Evolutionary conservation across 129 eudicot genomes (phyloP), one percentile per base, ranked within the genome.

Genomic region (Helichrysum umbraculigerum): DNA sequence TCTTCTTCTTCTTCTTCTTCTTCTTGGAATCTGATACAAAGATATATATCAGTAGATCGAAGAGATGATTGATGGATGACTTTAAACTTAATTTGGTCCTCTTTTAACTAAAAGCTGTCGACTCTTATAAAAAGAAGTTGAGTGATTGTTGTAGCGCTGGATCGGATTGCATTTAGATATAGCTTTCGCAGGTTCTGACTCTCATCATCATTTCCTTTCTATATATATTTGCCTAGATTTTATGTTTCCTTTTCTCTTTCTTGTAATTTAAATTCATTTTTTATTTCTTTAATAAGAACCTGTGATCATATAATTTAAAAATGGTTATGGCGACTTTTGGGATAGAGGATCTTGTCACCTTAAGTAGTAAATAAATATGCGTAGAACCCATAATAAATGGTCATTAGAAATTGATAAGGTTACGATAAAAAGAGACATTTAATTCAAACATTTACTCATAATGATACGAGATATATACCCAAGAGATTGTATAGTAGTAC

Each of bases 111-210:
- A 85, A 85, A 87, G 92, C 92, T 89, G 96, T 85, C 88, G 81
- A 85, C 80, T 74, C 77, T 86, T 88, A 44, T 7, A 82, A 56
- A 33, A 57, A 68, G 50, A 68, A 54, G 56, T 70, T 70, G 50
- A 72, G 81, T 82, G 88, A 73, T 82, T 72, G 72, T 71, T 88
- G 94, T 90, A 77, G 83, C 87, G 92, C 97, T 91, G 97, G 88
- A 86, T 89, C 84, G 85, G 92, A 91, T 91, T 85, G 82, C 80
- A 75, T 85, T 69, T 78, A 85, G 90, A 91, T 88, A 81, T 84
- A 74, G 28, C 44, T 67, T 74, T 76, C 28, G 33, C 78, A 81
- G 85, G 33, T 76, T 81, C 70, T 85, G 79, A 68, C 77, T 73
- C 77, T 75, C 82, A 76, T 82, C 70, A 77, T 25, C 28, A 25